Conservation (phyloP, 768 basidiomycete genomes). For the Tylopilus balloui region DNA sequence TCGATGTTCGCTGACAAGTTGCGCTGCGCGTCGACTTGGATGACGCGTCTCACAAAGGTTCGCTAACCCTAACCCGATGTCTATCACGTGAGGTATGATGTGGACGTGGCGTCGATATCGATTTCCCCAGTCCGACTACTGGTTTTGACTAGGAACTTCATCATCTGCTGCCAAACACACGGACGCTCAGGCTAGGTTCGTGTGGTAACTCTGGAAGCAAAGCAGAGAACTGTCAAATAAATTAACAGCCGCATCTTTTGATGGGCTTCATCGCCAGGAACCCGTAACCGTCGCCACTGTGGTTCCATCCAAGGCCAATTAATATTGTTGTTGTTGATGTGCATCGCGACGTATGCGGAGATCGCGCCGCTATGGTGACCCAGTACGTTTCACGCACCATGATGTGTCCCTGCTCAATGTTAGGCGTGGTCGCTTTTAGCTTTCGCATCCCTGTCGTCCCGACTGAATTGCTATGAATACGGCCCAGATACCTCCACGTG, state of each 20-base stretch:
- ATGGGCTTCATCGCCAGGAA: neutral
- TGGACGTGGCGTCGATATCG: too few relatives aligned
- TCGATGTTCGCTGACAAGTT: constrained; percentile 12
- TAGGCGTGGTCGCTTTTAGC: neutral
- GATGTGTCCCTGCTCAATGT: neutral
- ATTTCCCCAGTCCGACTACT: too few relatives aligned
- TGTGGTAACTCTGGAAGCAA: neutral
- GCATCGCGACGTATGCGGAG: neutral
- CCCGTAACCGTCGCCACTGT: constrained; percentile 1
- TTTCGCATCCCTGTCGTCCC: neutral
- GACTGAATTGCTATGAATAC: constrained; percentile 14
- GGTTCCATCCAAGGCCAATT: neutral
- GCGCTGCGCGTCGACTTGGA: neutral
- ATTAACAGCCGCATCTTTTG: too few relatives aligned
- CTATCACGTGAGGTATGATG: neutral
- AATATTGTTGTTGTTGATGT: neutral
- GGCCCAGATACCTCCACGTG: neutral
- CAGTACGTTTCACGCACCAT: neutral
- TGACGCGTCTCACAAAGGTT: constrained; percentile 28
- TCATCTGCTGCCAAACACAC: neutral
- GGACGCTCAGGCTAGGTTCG: neutral
- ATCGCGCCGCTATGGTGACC: neutral
- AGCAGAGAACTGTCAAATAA: neutral
- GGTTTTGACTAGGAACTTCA: neutral
- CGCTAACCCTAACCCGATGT: constrained; percentile 19